Evolutionary conservation across 306 rosid genomes (phyloP).

Genomic region (Vigna hirtella): DNA sequence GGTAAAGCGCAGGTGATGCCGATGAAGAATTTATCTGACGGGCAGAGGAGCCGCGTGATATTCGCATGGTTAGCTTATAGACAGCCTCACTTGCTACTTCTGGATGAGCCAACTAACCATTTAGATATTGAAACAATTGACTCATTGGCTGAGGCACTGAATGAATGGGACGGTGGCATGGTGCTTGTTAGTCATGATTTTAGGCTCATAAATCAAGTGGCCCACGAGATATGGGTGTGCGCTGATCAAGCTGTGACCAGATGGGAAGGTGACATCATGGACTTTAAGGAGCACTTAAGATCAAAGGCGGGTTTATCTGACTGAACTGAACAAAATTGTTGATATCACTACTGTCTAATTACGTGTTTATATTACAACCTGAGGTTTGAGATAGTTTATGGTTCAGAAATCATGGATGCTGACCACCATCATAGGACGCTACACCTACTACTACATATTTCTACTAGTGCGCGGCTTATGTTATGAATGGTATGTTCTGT

Average conservation of each 20-base stretch:
- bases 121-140: conserved; percentile 98
- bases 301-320: conserved; percentile 78
- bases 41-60: conserved; percentile 94
- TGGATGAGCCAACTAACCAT: conserved; percentile 97
- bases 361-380: conserved; percentile 24
- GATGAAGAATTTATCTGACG: conserved; percentile 94
- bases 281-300: conserved; percentile 84
- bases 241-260: conserved; percentile 83
- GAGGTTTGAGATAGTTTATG: too few species aligned
- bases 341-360: neutral
- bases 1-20: conserved; percentile 99
- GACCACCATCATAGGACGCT: conserved; percentile 23
- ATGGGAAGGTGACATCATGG: conserved; percentile 98
- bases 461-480: conserved; percentile 33
- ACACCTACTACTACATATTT: conserved; percentile 14
- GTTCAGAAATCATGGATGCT: conserved; percentile 39
- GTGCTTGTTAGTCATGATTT: conserved; percentile 98
- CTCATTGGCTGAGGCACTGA: conserved; percentile 93
- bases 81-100: conserved; percentile 87
- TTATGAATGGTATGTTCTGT: conserved; percentile 42
- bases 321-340: conserved; percentile 51
- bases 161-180: conserved; percentile 99
- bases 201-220: conserved; percentile 98
- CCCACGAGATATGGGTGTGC: conserved; percentile 96
- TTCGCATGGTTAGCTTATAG: conserved; percentile 97